Evolutionary conservation across 2,329 filamentous ascomycete genomes (phyloP).

Genomic region (Fusarium secorum): DNA sequence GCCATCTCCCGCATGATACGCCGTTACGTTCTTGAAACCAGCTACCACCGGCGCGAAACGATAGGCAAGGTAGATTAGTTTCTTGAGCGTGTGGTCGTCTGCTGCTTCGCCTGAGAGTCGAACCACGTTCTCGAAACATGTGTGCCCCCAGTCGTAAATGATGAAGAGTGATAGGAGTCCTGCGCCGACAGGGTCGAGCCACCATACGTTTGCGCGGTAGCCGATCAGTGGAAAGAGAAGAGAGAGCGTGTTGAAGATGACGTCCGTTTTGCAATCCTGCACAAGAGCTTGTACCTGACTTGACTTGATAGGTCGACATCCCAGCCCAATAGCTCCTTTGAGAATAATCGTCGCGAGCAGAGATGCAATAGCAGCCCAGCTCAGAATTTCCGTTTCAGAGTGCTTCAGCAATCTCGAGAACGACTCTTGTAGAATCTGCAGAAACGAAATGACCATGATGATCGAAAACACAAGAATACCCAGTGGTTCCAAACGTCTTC

Average conservation of each 20-base stretch:
- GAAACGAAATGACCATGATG: slow-evolving; percentile 84
- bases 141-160: slow-evolving; percentile 73
- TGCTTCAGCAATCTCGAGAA: slow-evolving; percentile 66
- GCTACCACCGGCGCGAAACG: slow-evolving; percentile 45
- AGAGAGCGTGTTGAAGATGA: slow-evolving; percentile 87
- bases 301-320: slow-evolving; percentile 83
- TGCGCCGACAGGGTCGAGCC: slow-evolving; percentile 70
- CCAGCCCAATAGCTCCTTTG: slow-evolving; percentile 83
- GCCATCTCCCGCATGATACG: slow-evolving; percentile 47
- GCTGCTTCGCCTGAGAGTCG: slow-evolving; percentile 46
- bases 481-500: slow-evolving; percentile 74
- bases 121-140: slow-evolving; percentile 48
- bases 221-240: slow-evolving; percentile 84
- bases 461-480: slow-evolving; percentile 81
- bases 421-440: slow-evolving; percentile 76
- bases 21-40: slow-evolving; percentile 47
- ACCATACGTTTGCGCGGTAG: slow-evolving; percentile 66
- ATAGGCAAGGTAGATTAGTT: slow-evolving; percentile 46
- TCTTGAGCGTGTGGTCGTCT: slow-evolving; percentile 42
- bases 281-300: slow-evolving; percentile 78
- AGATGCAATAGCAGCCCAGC: slow-evolving; percentile 48
- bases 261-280: slow-evolving; percentile 65
- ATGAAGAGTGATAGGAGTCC: slow-evolving; percentile 70
- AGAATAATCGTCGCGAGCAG: slow-evolving; percentile 79
- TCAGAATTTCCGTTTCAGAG: slow-evolving; percentile 53